Base-by-base conservation (phyloP, 2,329 filamentous ascomycete genomes). In the Alternaria brassicicola region DNA sequence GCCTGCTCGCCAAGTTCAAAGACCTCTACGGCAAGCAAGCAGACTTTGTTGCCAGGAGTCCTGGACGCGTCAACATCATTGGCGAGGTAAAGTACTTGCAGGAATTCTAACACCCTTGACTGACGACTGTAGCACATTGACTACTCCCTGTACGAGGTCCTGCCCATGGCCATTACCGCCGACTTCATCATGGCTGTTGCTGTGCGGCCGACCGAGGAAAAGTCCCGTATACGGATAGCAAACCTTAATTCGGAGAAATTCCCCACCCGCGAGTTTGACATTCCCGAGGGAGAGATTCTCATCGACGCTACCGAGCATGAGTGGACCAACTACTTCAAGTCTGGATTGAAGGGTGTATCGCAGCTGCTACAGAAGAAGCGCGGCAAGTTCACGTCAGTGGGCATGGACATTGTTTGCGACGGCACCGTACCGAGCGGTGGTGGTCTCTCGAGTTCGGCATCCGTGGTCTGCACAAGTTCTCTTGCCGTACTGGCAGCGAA, bases 311-410 rank as follows among this genome's bases (percentile, higher is more conserved):
- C 87, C 17, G 86, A 89, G 67, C 90, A 96, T 66, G 93, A 97
- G 79, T 99, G 95, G 95, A 91, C 92, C 57, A 99, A 98, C 77
- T 99, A 99, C 83, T 98, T 99, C 86, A 96, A 95, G 81, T 91
- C 92, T 52, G 95, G 95, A 0, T 82, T 98, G 48, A 83, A 87
- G 33, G 95, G 93, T 28, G 94, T 94, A 1, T 80, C 97, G 55
- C 86, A 91, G 69, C 83, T 96, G 58, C 81, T 99, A 64, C 84
- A 87, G 48, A 79, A 83, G 74, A 86, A 88, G 78, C 89, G 89
- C 28, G 85, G 86, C 31, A 80, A 82, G 9, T 90, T 92, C 73
- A 83, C 82, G 41, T 89, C 92, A 2, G 84, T 85, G 47, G 90
- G 90, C 70, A 92, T 99, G 89, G 88, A 96, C 67, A 86, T 98